Evolutionary conservation across 2,329 filamentous ascomycete species (phyloP), one percentile per base, ranked within the genome.

Genomic region (Calonectria crousiana): DNA sequence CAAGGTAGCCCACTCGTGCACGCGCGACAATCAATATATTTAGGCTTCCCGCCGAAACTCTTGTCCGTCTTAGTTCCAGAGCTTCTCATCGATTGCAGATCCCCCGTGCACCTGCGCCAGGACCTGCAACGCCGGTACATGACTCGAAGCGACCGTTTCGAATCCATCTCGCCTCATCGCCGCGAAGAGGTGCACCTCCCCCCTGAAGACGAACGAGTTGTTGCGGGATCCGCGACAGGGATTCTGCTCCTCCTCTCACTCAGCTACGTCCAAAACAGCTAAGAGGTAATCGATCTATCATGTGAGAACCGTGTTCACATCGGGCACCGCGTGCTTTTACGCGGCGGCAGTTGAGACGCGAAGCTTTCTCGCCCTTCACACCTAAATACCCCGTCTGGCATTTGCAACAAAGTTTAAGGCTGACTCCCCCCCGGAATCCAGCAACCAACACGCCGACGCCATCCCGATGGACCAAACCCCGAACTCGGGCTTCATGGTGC

Each of bases 11-110:
- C 52, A n/a, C 26, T 56, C 28, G 16, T 14, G 23, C 34, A 41
- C 56, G 18, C 56, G 23, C 56, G 34, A 41, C 56, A 62, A 62
- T 62, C 56, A 62, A 62, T 62, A 62, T 62, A 62, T 62, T 41
- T 62, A 62, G 56, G 56, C 56, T 62, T 62, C 56, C 38, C 56
- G 34, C 36, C 56, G 34, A 38, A 23, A 41, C 56, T 41, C 56
- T 62, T 41, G 34, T 41, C 36, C 14, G 56, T 28, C n/a, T 28
- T 62, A 62, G 56, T 28, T 38, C 56, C 56, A 62, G 56, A 44
- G 56, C 36, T 62, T 62, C 56, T 36, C 56, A 28, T 60, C 23
- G 6, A 26, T 41, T 34, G 52, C 52, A 56, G 52, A 56, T 56
- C 52, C 8, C 52, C 13, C 8, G 16, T 13, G 52, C 11, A 32